Percentiles rank a stretch among this genome's conserved stretches.
These are phyloP conservation scores for Geosmithia putterillii DNA, from an alignment of 2,329 filamentous ascomycete genomes.

Conservation along the genomic window DNA sequence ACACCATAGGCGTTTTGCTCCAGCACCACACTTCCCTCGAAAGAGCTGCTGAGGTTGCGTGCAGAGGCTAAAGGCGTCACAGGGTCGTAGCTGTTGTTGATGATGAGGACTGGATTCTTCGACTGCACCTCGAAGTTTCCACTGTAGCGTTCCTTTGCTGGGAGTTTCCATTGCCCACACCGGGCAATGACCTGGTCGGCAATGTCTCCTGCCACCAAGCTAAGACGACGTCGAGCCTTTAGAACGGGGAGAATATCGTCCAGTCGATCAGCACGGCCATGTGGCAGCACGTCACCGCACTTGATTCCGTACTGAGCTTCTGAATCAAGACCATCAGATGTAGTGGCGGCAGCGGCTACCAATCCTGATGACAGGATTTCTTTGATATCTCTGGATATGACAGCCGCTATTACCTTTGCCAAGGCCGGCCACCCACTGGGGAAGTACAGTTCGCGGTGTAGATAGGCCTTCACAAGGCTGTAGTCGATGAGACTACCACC, in stretches of 20 bases:
- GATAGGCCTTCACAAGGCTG: slow-evolving; percentile 7
- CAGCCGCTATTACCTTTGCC: slow-evolving; percentile 4
- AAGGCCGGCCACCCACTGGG: slow-evolving; percentile 8
- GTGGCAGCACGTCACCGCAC: slow-evolving; percentile 6
- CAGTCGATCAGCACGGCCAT: neutral
- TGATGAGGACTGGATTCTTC: slow-evolving; percentile 22
- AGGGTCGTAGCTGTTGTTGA: slow-evolving; percentile 24
- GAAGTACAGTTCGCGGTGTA: slow-evolving; percentile 9
- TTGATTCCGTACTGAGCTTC: slow-evolving; percentile 7
- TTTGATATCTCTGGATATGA: slow-evolving; percentile 1
- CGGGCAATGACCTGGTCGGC: slow-evolving; percentile 1
- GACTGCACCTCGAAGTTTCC: slow-evolving; percentile 15
- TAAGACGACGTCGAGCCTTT: neutral
- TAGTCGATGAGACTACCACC: slow-evolving; percentile 12
- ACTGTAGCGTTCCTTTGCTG: slow-evolving; percentile 6
- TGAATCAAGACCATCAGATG: neutral
- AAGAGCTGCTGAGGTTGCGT: slow-evolving; percentile 19
- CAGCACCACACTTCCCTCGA: slow-evolving; percentile 25
- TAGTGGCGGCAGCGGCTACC: neutral
- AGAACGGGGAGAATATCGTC: slow-evolving; percentile 2
- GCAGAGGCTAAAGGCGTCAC: slow-evolving; percentile 29
- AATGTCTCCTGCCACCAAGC: neutral
- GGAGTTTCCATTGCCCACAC: slow-evolving; percentile 3
- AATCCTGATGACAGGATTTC: neutral
- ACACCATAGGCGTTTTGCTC: slow-evolving; percentile 32